Percentiles rank a stretch among this genome's conserved stretches.
phyloP scores from a whole-genome alignment of 768 basidiomycete species.

The Leccinum barrowsii region DNA sequence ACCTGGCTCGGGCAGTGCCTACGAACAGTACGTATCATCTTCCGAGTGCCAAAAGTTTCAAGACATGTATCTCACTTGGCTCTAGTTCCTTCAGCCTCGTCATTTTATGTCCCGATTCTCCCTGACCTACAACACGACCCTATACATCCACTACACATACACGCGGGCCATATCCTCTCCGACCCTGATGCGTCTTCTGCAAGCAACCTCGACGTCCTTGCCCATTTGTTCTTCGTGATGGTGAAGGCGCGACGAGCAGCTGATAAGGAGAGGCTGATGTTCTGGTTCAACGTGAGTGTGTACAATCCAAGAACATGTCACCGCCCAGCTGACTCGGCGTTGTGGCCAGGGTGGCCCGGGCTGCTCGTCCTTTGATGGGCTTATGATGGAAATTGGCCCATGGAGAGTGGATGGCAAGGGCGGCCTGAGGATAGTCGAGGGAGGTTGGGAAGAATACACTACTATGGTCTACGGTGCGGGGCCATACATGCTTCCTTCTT shows the following conservation, averaged over 20 bases:
- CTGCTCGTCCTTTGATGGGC: constrained; percentile 94
- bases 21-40: constrained; percentile 38
- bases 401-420: constrained; percentile 76
- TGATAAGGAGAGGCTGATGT: constrained; percentile 87
- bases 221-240: constrained; percentile 88
- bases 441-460: constrained; percentile 97
- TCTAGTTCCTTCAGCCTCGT: constrained; percentile 73
- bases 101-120: constrained; percentile 75
- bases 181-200: constrained; percentile 59
- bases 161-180: constrained; percentile 80
- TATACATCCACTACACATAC: constrained; percentile 71
- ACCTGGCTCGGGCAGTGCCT: constrained; percentile 28
- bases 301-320: not conserved
- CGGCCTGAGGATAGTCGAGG: constrained; percentile 68
- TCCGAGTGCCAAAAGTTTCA: not conserved
- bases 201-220: constrained; percentile 55
- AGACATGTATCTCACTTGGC: not conserved
- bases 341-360: constrained; percentile 82
- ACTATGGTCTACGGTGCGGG: constrained; percentile 86
- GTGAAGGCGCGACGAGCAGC: constrained; percentile 82
- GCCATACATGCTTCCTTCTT: not conserved
- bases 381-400: constrained; percentile 98
- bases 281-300: constrained; percentile 90
- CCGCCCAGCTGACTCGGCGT: not conserved
- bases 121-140: constrained; percentile 75